Conservation (phyloP, 805 yeast genomes). For the Yarrowia osloensis region DNA sequence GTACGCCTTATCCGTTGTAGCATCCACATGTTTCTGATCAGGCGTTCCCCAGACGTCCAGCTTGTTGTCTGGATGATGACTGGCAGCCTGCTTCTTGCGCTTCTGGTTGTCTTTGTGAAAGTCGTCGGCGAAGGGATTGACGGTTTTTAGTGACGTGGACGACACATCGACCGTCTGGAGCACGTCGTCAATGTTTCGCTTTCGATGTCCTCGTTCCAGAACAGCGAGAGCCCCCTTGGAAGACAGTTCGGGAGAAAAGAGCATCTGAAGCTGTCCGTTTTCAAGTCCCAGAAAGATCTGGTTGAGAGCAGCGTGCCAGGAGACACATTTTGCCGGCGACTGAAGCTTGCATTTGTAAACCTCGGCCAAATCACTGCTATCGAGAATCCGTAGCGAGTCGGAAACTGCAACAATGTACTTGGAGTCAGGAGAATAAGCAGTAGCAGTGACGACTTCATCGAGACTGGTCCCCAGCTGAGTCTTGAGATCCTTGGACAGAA, state of each 20-base stretch:
- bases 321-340: conserved; percentile 32
- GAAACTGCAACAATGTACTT: conserved; percentile 39
- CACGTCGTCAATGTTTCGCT: conserved; percentile 42
- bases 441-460: conserved; percentile 33
- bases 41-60: conserved; percentile 38
- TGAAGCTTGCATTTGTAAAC: conserved; percentile 31
- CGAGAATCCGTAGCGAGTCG: conserved; percentile 38
- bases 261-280: conserved; percentile 38
- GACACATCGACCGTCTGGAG: conserved; percentile 37
- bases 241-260: conserved; percentile 40
- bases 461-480: conserved; percentile 28
- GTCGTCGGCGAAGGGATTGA: conserved; percentile 39
- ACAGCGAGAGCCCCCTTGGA: conserved; percentile 40
- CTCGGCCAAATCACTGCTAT: conserved; percentile 39
- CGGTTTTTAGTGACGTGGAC: conserved; percentile 23
- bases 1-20: conserved; percentile 32
- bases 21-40: conserved; percentile 34
- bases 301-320: conserved; percentile 40
- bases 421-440: conserved; percentile 39
- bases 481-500: conserved; percentile 33
- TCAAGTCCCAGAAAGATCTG: conserved; percentile 41
- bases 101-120: conserved; percentile 29
- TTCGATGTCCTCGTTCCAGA: conserved; percentile 37
- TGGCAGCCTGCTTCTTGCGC: conserved; percentile 24
- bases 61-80: conserved; percentile 35